Base-by-base conservation (phyloP, 1,284 basidiomycete species). In the Ceratobasidium sp. region DNA sequence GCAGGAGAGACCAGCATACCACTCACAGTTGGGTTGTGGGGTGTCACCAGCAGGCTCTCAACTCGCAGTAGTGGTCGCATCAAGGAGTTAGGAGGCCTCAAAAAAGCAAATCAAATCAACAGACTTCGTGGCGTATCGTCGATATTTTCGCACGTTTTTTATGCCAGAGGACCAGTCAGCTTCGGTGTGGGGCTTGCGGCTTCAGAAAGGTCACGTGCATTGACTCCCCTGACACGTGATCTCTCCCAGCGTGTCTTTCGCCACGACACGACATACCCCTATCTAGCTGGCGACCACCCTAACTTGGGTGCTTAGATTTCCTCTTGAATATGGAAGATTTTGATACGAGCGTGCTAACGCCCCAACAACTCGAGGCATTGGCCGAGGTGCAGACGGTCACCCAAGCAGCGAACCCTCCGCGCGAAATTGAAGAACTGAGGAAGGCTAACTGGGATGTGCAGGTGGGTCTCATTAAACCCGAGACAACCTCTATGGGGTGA, bases 391-490 rank as follows among this genome's bases (percentile, higher is more conserved):
- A 87, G 73, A 86, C 88, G 66, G 82, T 92, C 76, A 90, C 89
- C 0, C 86, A 88, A 71, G 87, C 86, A 37, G 86, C 69, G 15
- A 90, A 92, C 81, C 86, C 87, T 40, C 89, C 90, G 0, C 87
- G 88, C 6, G 86, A 90, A 2, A 85, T 88, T n/a, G 84, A 84
- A 43, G 86, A 92, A 0, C 84, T 93, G n/a, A 82, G 86, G 61
- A 88, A 86, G 76, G 89, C 90, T 1, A 87, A 87, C 49, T 93
- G 92, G 91, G 89, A 92, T 83, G 88, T 92, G 22, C 86, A 91
- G 85, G 90, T 90, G 77, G 76, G 82, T 73, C 32, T 19, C 65
- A 9, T 37, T 34, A 34, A 19, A 61, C 32, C 34, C 44, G 19
- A 7, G 11, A 29, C n/a, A 22, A 1, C 15, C 17, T 40, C 9